Evolutionary conservation across 805 yeast genomes (phyloP).

Genomic region (Ogataea minuta): DNA sequence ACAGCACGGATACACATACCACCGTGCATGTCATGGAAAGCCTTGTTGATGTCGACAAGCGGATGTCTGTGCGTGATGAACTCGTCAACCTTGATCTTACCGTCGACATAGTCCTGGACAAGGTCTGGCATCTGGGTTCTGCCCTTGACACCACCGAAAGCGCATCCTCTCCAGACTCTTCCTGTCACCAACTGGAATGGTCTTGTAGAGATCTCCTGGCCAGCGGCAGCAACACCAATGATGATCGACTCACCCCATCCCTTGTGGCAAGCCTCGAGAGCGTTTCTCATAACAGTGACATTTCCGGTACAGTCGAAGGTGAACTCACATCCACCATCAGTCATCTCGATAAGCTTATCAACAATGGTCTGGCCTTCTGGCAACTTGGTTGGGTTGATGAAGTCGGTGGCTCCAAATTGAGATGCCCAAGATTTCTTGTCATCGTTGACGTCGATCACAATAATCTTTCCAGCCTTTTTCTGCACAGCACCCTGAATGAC

Average conservation of each 20-base stretch:
- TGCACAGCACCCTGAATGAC: conserved; percentile 92
- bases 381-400: conserved; percentile 78
- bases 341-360: conserved; percentile 77
- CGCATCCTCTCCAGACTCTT: conserved; percentile 98
- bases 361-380: conserved; percentile 75
- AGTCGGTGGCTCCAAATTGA: conserved; percentile 94
- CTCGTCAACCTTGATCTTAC: conserved; percentile 86
- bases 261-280: conserved; percentile 95
- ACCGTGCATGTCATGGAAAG: conserved; percentile 91
- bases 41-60: conserved; percentile 75
- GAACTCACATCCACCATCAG: conserved; percentile 96
- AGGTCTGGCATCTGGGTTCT: conserved; percentile 91
- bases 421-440: conserved; percentile 81
- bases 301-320: conserved; percentile 99
- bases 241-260: conserved; percentile 98
- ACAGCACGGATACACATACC: conserved; percentile 97
- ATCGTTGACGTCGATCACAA: conserved; percentile 85
- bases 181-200: conserved; percentile 99
- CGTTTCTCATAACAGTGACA: conserved; percentile 90
- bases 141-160: conserved; percentile 99
- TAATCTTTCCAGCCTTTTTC: conserved; percentile 76
- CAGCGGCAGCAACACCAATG: conserved; percentile 99
- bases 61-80: conserved; percentile 89
- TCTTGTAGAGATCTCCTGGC: conserved; percentile 92
- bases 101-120: conserved; percentile 80